phyloP scores from a whole-genome alignment of 495 filamentous ascomycete genomes.

The Xylona heveae region DNA sequence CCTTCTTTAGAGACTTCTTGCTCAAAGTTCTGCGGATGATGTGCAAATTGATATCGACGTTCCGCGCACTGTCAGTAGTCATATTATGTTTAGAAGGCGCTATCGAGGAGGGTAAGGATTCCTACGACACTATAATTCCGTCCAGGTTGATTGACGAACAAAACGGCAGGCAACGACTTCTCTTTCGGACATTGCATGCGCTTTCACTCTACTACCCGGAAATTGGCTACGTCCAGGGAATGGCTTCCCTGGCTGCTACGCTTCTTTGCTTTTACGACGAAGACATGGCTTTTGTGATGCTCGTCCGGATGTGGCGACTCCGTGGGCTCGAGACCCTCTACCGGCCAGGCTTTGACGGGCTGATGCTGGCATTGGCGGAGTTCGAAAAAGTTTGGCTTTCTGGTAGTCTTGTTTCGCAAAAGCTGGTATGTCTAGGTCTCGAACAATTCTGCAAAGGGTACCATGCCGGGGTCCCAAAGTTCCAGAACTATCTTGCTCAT shows the following conservation, averaged over 20 bases:
- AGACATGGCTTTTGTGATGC: constrained; percentile 83
- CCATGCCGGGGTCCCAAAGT: too few species aligned
- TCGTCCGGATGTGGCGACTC: constrained; percentile 77
- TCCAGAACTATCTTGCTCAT: too few species aligned
- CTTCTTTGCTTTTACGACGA: constrained; percentile 94
- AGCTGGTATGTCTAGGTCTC: constrained; percentile 42
- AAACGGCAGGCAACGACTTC: constrained; percentile 56
- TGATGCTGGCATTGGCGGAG: constrained; percentile 75
- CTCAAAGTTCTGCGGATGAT: constrained; percentile 64
- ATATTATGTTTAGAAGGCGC: constrained; percentile 91
- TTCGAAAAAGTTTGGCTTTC: constrained; percentile 76
- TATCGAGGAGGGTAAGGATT: constrained; percentile 38
- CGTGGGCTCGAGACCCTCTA: constrained; percentile 76
- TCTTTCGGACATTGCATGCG: constrained; percentile 84
- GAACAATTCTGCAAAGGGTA: neutral
- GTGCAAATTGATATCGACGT: constrained; percentile 97
- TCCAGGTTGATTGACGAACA: constrained; percentile 4
- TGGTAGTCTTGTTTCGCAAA: constrained; percentile 47
- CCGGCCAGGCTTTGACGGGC: constrained; percentile 56
- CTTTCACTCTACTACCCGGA: constrained; percentile 81
- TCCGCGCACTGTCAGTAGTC: constrained; percentile 79
- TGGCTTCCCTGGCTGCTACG: constrained; percentile 86
- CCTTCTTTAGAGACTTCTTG: constrained; percentile 47
- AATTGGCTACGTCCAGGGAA: constrained; percentile 92
- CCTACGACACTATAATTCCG: neutral